Evolutionary conservation across 2,329 filamentous ascomycete species (phyloP).

Genomic region (Podosphaera xanthii): DNA sequence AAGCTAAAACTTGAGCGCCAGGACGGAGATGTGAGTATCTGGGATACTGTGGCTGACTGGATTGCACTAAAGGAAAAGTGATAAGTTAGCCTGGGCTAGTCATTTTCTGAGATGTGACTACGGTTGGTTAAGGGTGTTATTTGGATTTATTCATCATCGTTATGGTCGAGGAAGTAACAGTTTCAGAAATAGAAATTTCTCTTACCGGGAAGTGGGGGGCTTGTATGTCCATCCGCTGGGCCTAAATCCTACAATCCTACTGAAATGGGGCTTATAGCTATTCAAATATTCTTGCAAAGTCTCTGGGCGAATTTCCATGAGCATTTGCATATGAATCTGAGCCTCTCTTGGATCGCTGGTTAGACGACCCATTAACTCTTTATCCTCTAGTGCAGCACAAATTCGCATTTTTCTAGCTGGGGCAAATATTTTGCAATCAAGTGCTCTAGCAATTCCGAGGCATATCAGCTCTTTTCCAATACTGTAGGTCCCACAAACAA

Average conservation of each 20-base stretch:
- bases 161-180: background rate
- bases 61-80: constrained; percentile 19
- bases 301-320: constrained; percentile 83
- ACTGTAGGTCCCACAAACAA: constrained; percentile 89
- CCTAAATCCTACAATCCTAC: constrained; percentile 69
- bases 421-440: constrained; percentile 77
- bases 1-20: constrained; percentile 59
- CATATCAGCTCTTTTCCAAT: constrained; percentile 97
- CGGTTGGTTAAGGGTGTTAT: no score
- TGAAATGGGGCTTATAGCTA: constrained; percentile 59
- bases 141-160: no score
- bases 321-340: constrained; percentile 91
- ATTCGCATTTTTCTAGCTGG: constrained; percentile 64
- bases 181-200: constrained; percentile 4
- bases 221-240: constrained; percentile 90
- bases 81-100: background rate
- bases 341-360: constrained; percentile 64
- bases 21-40: constrained; percentile 31
- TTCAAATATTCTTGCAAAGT: constrained; percentile 78
- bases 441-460: constrained; percentile 67
- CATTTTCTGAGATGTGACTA: background rate
- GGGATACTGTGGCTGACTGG: constrained; percentile 38
- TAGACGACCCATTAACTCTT: constrained; percentile 53
- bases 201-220: constrained; percentile 36
- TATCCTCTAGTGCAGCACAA: constrained; percentile 63